phyloP scores from a whole-genome alignment of 1,284 basidiomycete species.

The Fomes fomentarius region DNA sequence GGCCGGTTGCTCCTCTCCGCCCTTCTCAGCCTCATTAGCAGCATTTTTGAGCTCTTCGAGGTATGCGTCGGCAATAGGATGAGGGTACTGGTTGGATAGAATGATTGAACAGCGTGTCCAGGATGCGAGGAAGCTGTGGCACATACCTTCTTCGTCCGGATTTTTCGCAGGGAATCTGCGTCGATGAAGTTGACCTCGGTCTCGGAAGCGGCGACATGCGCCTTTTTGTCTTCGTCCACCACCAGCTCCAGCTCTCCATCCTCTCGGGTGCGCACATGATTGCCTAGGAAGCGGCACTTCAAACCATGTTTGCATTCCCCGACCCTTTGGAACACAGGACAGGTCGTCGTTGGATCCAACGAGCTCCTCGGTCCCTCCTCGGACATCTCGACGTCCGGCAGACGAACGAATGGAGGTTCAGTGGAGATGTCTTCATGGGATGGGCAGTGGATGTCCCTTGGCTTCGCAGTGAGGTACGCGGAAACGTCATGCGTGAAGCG shows the following conservation, averaged over 20 bases:
- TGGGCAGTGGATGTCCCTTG: constrained; percentile 71
- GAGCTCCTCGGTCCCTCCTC: constrained; percentile 39
- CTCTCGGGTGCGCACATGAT: constrained; percentile 59
- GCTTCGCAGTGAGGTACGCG: constrained; percentile 79
- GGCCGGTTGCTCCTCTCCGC: background rate
- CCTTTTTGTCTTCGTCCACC: constrained; percentile 63
- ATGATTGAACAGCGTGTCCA: constrained; percentile 2
- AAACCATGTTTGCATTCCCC: constrained; percentile 89
- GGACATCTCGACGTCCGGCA: constrained; percentile 27
- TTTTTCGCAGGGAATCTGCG: constrained; percentile 54
- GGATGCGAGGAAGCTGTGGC: background rate
- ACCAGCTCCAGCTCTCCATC: constrained; percentile 46
- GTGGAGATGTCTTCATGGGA: constrained; percentile 42
- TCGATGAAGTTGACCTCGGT: constrained; percentile 80
- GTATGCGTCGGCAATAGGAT: constrained; percentile 71
- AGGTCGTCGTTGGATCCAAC: constrained; percentile 55
- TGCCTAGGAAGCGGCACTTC: constrained; percentile 90
- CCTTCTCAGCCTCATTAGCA: constrained; percentile 40
- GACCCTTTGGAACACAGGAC: constrained; percentile 74
- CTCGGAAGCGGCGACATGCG: constrained; percentile 49
- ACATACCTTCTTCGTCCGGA: constrained; percentile 71
- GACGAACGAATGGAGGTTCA: constrained; percentile 55
- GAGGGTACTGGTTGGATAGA: constrained; percentile 73
- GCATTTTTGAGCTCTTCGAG: constrained; percentile 57
- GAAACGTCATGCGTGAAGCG: constrained; percentile 81